These are phyloP conservation scores for Penicillium brasilianum DNA, from an alignment of 2,329 filamentous ascomycete genomes.

Conservation along the genomic window DNA sequence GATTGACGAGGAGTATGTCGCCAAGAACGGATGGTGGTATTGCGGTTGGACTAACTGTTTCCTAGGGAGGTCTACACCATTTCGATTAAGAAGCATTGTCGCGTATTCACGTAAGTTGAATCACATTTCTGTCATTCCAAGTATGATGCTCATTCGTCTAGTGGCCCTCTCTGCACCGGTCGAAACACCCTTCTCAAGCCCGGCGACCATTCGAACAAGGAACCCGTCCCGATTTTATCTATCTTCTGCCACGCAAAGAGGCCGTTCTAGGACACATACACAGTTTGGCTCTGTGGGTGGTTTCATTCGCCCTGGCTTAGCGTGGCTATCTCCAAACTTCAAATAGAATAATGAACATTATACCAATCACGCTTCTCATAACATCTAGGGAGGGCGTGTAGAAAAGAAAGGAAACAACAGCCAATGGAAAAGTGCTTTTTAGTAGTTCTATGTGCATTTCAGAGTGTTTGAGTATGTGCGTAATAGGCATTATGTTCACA, in stretches of 20 bases:
- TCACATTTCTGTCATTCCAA: not conserved
- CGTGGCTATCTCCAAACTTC: no score
- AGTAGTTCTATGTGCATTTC: no score
- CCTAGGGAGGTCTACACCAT: constrained; percentile 28
- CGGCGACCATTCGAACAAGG: constrained; percentile 29
- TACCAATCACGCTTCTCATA: not conserved
- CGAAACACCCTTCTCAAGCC: constrained; percentile 30
- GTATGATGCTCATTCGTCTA: constrained; percentile 4
- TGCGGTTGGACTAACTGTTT: constrained; percentile 4
- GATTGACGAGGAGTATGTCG: constrained; percentile 32
- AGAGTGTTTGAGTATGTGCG: not conserved
- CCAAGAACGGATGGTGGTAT: not conserved
- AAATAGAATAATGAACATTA: not conserved
- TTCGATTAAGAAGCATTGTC: constrained; percentile 30
- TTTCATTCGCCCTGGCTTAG: not conserved
- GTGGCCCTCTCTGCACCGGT: constrained; percentile 30
- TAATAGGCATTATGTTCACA: not conserved
- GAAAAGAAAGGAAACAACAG: not conserved
- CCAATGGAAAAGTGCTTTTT: no score
- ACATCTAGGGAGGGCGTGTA: no score
- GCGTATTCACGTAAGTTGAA: constrained; percentile 31
- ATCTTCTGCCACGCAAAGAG: constrained; percentile 30
- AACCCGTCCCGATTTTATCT: constrained; percentile 31
- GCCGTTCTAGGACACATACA: constrained; percentile 12
- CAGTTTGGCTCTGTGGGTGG: not conserved